Base-by-base conservation (phyloP, 768 basidiomycete species). In the Boletus pseudopeckii region DNA sequence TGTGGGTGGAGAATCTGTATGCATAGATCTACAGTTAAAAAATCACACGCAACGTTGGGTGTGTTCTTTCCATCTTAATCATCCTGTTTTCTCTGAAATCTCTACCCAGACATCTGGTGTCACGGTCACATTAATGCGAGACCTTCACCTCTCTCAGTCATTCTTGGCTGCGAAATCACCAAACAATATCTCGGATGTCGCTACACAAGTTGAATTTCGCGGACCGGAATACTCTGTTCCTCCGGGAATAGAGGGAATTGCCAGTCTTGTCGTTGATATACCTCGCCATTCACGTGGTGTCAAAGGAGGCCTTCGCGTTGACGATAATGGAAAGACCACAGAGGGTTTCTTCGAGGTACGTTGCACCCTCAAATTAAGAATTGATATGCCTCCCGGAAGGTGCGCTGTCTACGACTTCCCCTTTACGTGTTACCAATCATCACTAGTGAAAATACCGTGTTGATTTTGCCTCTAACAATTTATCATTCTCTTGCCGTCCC, bases 31-130 rank as follows among this genome's bases (percentile, higher is more conserved):
- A 49, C 82, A 86, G 57, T 84, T 92, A 45, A 90, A 85, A 75
- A 93, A 93, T 62, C 86, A 90, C 65, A 88, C 90, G 2, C 72
- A 74, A 47, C 89, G 87, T 72, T 91, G 86, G 85, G 90, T 88
- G 44, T 54, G 69, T 62, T 22, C 32, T 36, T 40, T 50, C 26
- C 50, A 34, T 30, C 34, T 7, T 44, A 1, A 42, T 39, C 45
- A 41, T 32, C 48, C 32, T 52, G 6, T 46, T 37, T 38, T 7
- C n/a, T 51, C 59, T 48, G 36, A 51, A 42, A 28, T n/a, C 8
- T 47, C 22, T 13, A 22, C 46, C 9, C 58, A 92, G 90, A 91
- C 89, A 56, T 76, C 84, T 1, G 82, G 85, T 9, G 65, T 92
- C 49, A 78, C 80, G 0, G 58, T 91, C 37, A 75, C 81, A 1